Base-by-base conservation (phyloP, 108 stramenopile species). In the Discostella stelligeroides region DNA sequence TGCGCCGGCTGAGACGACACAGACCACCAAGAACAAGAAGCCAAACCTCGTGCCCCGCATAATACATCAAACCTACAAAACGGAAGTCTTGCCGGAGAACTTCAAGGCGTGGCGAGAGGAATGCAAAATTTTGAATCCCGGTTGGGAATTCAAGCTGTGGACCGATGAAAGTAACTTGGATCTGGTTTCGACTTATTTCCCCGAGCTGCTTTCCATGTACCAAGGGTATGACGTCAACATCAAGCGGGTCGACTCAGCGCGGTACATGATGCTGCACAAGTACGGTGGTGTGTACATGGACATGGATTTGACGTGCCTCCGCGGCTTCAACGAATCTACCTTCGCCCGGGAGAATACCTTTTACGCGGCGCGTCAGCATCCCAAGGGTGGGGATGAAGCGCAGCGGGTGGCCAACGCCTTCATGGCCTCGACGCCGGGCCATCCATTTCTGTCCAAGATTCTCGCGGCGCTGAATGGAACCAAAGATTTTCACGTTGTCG, bases 171-270 rank as follows among this genome's bases (percentile, higher is more conserved):
- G 50, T n/a, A 72, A 63, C 48, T 61, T 40, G 48, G 21, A 63
- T 17, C 68, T 84, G 24, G 59, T 84, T 4, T 34, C n/a, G 39
- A 63, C 10, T 15, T 25, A 78, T 13, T 82, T 60, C 46, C 47
- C 72, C 6, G 43, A 60, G 13, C 72, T 85, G 46, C 18, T 82
- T 28, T 55, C 68, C 24, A 28, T 47, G 18, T 82, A 76, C 49
- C 45, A 67, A 15, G 42, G 17, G 14, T 80, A 82, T 29, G 34
- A 24, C 13, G 61, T 68, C 60, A 51, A 61, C 47, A 82, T 85
- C 60, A 77, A 82, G 54, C 57, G 82, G 50, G 79, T 72, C 8
- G 84, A 85, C 62, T 79, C 82, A 13, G 80, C 82, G 11, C 38
- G 84, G 46, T 82, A 76, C 29, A 69, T 85, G 29, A 68, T 82